These are phyloP conservation scores for Notholithocarpus densiflorus DNA, from an alignment of 306 rosid genomes.

Conservation along the genomic window DNA sequence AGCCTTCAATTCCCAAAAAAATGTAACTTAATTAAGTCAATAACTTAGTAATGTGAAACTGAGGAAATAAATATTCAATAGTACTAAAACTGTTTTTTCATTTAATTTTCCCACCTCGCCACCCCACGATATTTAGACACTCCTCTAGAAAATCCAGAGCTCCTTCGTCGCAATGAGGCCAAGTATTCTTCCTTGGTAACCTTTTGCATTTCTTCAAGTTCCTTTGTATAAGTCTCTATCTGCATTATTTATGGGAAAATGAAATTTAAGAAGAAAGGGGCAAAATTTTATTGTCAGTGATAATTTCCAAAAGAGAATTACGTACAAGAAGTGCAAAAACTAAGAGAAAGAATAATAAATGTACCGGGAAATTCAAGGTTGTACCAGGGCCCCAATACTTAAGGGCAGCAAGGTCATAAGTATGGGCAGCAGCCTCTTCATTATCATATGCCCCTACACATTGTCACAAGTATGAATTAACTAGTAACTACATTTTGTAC, in stretches of 20 bases:
- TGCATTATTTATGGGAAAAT: slow-evolving; percentile 11
- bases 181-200: slow-evolving; percentile 69
- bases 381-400: slow-evolving; percentile 86
- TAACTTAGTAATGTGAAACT: no score
- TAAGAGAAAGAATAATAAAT: background rate
- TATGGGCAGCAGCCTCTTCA: slow-evolving; percentile 89
- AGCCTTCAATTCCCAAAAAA: no score
- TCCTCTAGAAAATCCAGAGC: slow-evolving; percentile 93
- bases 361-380: slow-evolving; percentile 79
- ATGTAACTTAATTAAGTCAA: no score
- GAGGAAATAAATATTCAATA: no score
- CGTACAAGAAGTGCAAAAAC: background rate
- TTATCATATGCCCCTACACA: slow-evolving; percentile 72
- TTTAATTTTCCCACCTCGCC: slow-evolving; percentile 47
- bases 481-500: no score
- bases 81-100: no score
- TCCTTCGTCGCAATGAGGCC: slow-evolving; percentile 70
- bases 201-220: slow-evolving; percentile 69
- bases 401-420: slow-evolving; percentile 95
- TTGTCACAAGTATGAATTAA: no score
- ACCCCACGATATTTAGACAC: slow-evolving; percentile 95
- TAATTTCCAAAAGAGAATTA: background rate
- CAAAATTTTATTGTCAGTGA: background rate
- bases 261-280: background rate
- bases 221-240: slow-evolving; percentile 63